Conservation (phyloP, 306 rosid genomes). For the Vigna hirtella region DNA sequence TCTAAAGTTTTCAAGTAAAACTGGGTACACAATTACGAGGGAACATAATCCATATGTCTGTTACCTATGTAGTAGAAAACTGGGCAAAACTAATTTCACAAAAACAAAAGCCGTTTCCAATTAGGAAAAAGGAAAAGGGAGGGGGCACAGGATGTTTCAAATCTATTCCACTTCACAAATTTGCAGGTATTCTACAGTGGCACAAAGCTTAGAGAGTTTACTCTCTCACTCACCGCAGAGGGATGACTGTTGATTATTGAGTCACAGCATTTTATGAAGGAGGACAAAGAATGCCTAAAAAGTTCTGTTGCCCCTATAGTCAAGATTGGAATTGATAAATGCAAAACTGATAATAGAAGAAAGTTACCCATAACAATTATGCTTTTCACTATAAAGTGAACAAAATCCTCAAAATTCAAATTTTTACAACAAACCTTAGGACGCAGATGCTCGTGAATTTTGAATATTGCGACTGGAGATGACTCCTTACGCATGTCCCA, state of each 20-base stretch:
- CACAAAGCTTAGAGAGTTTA: not conserved
- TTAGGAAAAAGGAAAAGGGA: not conserved
- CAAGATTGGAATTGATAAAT: slow-evolving; percentile 5
- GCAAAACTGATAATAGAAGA: not conserved
- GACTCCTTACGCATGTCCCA: slow-evolving; percentile 81
- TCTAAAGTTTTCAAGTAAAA: too few species aligned
- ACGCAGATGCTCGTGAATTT: slow-evolving; percentile 70
- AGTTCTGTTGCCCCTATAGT: not conserved
- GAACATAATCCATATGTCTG: too few species aligned
- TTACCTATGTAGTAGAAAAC: too few species aligned
- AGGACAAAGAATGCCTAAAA: not conserved
- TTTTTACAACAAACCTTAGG: slow-evolving; percentile 54
- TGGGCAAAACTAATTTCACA: not conserved
- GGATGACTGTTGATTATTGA: slow-evolving; percentile 3
- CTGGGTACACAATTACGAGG: too few species aligned
- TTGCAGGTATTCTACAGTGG: not conserved
- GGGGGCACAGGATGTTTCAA: not conserved
- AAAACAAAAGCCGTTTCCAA: not conserved
- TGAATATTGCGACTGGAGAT: slow-evolving; percentile 63
- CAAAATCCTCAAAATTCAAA: not conserved
- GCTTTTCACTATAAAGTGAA: not conserved
- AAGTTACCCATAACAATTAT: not conserved
- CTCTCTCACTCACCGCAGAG: not conserved
- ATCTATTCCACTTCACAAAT: too few species aligned
- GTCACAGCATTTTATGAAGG: not conserved